Evolutionary conservation across 73 alveolate species (phyloP), one percentile per base, ranked within the genome.

Genomic region (Paramecium pentaurelia): DNA sequence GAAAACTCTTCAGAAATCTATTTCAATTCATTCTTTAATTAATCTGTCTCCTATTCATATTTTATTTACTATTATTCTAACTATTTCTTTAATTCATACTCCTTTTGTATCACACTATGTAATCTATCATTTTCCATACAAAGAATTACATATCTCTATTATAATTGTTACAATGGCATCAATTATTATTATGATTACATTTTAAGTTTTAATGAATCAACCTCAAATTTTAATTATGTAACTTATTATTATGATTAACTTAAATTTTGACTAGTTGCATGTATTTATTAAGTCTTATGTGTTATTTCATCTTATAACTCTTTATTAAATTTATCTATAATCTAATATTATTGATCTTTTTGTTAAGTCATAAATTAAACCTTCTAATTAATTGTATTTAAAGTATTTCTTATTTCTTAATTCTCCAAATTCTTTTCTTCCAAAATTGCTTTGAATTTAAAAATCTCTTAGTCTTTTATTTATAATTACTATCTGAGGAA

Each of bases 101-200:
- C 84, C 84, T 32, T 32, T 8, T 32, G 30, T 64, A 64, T 64
- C 28, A 64, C 49, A 28, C 84, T 64, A 47, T 80, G 91, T 27
- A 80, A 28, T 80, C 91, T 45, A 25, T 80, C 91, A 27, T 80
- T 80, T 80, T 80, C 91, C 47, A 42, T 47, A 80, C 91, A 80
- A 1, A 80, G 51, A 36, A 80, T 45, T 20, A 80, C 20, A 45
- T 6, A 80, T 80, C 45, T 80, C 20, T 47, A 25, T 18, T 80
- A 47, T 12, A 80, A 49, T 28, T 80, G 45, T 49, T 40, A 20
- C 6, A 80, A 44, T 20, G 91, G 73, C 20, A 80, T 45, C 54
- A 45, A 8, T 10, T 16, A 45, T 25, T 80, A 80, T 45, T 45
- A 25, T 6, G 77, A 25, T 7, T 44, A 28, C 6, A 80, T 3